Evolutionary conservation across 768 basidiomycete species (phyloP), one percentile per base, ranked within the genome.

Genomic region (Grammothele lineata): DNA sequence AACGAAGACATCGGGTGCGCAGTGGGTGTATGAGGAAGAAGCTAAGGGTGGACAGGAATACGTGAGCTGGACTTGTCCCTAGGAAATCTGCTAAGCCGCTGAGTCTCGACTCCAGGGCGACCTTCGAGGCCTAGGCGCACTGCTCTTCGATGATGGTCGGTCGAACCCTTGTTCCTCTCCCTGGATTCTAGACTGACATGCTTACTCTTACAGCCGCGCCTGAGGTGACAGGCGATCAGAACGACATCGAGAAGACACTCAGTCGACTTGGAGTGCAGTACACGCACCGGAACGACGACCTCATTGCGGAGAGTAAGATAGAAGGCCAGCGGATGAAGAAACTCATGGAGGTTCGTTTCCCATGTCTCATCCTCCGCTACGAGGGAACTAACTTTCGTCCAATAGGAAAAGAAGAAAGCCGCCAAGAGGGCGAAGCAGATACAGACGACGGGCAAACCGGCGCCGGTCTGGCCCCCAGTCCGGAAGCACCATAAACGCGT

Each of bases 111-210:
- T 9, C 23, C 47, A 85, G 80, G 67, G 69, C 15, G 78, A 76
- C 43, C 52, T 87, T 25, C 73, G 73, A 49, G 85, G 84, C 11
- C 65, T 87, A 6, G 81, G 76, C 11, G 70, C 79, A 2, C 63
- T 89, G n/a, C 66, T 89, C 5, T 84, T 88, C 55, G 83, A 84
- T 47, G 85, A 88, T 53, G 74, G 85, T 80, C 21, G 55, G 23
- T n/a, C n/a, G n/a, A n/a, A n/a, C n/a, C 41, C 2, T 22, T 36
- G 14, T 25, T 24, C 14, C 24, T 17, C 37, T n/a, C n/a, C n/a
- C n/a, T n/a, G n/a, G n/a, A n/a, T n/a, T n/a, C n/a, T n/a, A n/a
- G n/a, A n/a, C n/a, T n/a, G n/a, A n/a, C n/a, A n/a, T n/a, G n/a
- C n/a, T 6, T 26, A 14, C 18, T 23, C 45, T 39, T 11, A 14